Base-by-base conservation (phyloP, 441 rosid genomes). In the Francoa sonchifolia region DNA sequence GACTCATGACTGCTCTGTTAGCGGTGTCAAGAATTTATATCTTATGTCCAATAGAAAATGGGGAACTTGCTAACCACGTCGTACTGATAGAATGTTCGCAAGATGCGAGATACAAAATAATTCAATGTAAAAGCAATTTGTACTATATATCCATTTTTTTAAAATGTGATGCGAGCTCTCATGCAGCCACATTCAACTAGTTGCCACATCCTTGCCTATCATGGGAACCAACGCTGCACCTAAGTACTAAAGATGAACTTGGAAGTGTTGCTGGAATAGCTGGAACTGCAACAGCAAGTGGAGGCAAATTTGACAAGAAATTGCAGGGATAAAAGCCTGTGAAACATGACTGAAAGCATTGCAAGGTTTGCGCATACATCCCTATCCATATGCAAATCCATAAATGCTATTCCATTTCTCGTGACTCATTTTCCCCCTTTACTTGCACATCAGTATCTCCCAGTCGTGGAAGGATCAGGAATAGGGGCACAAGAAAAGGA, bases 261-360 rank as follows among this genome's bases (percentile, higher is more conserved):
- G 79, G 85, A 19, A 74, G 68, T 39, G 94, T 85, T 7, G 98
- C 96, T 23, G 93, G 98, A 57, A 63, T 82, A 50, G 96, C 89
- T 18, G 71, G 81, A n/a, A 72, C 89, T 8, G 72, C 96, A 50
- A 85, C 94, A 8, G 96, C 89, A 22, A 89, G 94, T 58, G 94
- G 87, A 38, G 94, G 98, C 37, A 85, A 89, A 72, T 90, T 90
- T 14, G 98, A 89, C 62, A 82, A 71, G 68, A 85, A 77, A 69
- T 58, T 85, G 32, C 67, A 59, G 0, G 93, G 92, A 58, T 94
- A 89, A 54, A 89, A 85, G 54, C 69, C 94, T 57, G 69, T 58
- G 5, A 85, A 82, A 61, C 74, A 69, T 38, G 77, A 71, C 52
- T 80, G 93, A 49, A 89, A 85, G 57, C 74, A 79, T 49, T 82